phyloP scores from a whole-genome alignment of 805 yeast genomes.

The Metschnikowia shivogae region DNA sequence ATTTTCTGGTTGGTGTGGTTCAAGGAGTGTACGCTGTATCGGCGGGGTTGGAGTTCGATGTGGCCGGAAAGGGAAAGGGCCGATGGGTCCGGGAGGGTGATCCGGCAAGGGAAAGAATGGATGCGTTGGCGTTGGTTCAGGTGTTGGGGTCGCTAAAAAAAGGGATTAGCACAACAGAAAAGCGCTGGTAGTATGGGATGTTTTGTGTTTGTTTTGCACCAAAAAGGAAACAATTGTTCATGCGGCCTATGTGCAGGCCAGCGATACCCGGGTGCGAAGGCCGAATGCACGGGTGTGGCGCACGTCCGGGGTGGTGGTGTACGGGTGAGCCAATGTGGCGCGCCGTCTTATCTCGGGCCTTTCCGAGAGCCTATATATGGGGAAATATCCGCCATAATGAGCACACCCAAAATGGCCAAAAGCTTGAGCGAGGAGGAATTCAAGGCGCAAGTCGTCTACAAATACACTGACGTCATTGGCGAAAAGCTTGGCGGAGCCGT shows the following conservation, averaged over 20 bases:
- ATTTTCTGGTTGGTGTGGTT: too few relatives aligned
- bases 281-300: not conserved
- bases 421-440: conserved; percentile 33
- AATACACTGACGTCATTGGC: conserved; percentile 76
- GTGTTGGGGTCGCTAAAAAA: too few relatives aligned
- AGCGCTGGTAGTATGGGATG: not conserved
- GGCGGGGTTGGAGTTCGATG: too few relatives aligned
- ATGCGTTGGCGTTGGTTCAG: too few relatives aligned
- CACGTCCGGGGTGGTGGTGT: not conserved
- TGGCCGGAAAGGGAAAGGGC: too few relatives aligned
- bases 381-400: not conserved
- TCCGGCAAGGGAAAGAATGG: too few relatives aligned
- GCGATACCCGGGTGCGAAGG: not conserved
- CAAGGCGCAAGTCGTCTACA: conserved; percentile 43
- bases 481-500: conserved; percentile 79
- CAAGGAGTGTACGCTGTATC: too few relatives aligned
- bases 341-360: not conserved
- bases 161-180: not conserved
- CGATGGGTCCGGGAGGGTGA: too few relatives aligned
- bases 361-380: conserved; percentile 1
- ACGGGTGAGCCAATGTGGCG: not conserved
- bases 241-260: not conserved
- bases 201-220: conserved; percentile 3
- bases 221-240: not conserved
- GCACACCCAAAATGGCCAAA: conserved; percentile 13